These are phyloP conservation scores for Leishmania arabica DNA, from an alignment of 208 protist genomes.

Conservation along the genomic window DNA sequence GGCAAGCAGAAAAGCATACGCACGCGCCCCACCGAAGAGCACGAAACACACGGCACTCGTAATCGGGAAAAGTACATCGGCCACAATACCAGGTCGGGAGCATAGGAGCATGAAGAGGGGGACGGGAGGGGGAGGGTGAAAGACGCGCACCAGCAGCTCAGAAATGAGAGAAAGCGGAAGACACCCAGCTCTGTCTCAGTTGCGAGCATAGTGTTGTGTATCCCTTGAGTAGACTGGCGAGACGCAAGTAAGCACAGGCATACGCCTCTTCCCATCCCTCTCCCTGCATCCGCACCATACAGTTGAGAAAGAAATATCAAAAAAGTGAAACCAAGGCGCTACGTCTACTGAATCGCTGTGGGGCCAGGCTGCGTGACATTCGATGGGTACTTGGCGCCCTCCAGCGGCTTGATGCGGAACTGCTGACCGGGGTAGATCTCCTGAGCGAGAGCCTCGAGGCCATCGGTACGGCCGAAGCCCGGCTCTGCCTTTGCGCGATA, in stretches of 20 bases:
- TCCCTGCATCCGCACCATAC: background rate
- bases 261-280: background rate
- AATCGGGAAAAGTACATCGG: background rate
- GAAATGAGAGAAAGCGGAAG: background rate
- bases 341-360: constrained; percentile 69
- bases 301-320: background rate
- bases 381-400: constrained; percentile 87
- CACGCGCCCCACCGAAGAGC: background rate
- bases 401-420: constrained; percentile 84
- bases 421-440: constrained; percentile 93
- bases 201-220: background rate
- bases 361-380: constrained; percentile 88
- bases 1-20: background rate
- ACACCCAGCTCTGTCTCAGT: no score
- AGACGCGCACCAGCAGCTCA: background rate
- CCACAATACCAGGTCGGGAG: background rate
- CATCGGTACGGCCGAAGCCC: constrained; percentile 88
- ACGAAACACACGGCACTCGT: background rate
- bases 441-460: constrained; percentile 88
- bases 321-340: background rate
- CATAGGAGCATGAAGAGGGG: background rate
- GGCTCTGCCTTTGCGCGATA: constrained; percentile 92
- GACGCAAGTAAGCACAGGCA: background rate
- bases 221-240: background rate
- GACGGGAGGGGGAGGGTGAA: no score